Conservation (phyloP, 768 basidiomycete species). For the Asterophora parasitica region DNA sequence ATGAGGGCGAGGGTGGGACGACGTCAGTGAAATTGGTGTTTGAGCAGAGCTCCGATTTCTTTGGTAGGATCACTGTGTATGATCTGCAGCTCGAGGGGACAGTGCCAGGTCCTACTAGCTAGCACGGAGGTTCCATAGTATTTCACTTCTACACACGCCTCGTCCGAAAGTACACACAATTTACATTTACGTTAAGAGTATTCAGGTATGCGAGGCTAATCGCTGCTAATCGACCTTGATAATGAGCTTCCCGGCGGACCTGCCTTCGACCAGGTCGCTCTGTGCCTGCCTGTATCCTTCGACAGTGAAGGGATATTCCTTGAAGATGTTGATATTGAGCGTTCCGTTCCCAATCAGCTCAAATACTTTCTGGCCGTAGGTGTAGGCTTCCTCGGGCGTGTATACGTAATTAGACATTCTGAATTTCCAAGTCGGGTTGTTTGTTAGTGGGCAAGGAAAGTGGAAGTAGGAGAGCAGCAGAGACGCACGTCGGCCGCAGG, state of each 20-base stretch:
- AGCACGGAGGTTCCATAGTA: no score
- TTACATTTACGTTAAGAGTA: no score
- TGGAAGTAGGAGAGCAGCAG: not conserved
- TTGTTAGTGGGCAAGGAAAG: no score
- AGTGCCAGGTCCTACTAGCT: no score
- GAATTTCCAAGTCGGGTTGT: no score
- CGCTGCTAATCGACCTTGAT: constrained; percentile 59
- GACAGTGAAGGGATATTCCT: constrained; percentile 79
- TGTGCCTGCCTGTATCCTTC: constrained; percentile 79
- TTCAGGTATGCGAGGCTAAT: no score
- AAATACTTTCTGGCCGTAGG: constrained; percentile 67
- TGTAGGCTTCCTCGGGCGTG: constrained; percentile 66
- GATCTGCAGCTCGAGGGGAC: constrained; percentile 13
- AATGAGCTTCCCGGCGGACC: constrained; percentile 82
- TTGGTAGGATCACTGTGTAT: constrained; percentile 38
- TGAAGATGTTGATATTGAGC: constrained; percentile 63
- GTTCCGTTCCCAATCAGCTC: constrained; percentile 50
- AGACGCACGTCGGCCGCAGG: constrained; percentile 65
- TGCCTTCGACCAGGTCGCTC: constrained; percentile 67
- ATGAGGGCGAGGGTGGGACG: no score
- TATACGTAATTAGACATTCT: constrained; percentile 70
- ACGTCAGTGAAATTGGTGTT: constrained; percentile 61
- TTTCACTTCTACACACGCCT: no score
- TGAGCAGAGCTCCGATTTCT: constrained; percentile 81
- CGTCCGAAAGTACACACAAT: no score